Evolutionary conservation across 805 yeast species (phyloP).

Genomic region (Ogataea pilisensis): DNA sequence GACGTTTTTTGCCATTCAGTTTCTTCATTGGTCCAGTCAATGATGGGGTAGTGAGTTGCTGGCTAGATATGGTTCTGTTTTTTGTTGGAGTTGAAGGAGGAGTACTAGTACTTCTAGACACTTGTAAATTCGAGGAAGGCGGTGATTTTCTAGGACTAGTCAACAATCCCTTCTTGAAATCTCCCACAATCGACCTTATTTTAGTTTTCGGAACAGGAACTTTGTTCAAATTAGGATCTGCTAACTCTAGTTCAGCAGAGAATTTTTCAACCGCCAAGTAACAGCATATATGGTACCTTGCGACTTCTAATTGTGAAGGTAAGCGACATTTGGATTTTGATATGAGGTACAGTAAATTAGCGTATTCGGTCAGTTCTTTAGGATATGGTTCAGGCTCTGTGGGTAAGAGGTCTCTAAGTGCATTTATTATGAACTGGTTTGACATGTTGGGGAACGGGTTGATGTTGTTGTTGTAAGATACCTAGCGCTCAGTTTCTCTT

Average conservation of each 20-base stretch:
- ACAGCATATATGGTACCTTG: slow-evolving; percentile 67
- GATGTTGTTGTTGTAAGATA: too few relatives aligned
- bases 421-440: slow-evolving; percentile 28
- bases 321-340: slow-evolving; percentile 46
- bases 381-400: slow-evolving; percentile 43
- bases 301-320: slow-evolving; percentile 53
- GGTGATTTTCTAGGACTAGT: slow-evolving; percentile 14
- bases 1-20: not conserved
- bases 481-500: too few relatives aligned
- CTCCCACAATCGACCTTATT: slow-evolving; percentile 38
- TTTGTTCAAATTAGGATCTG: slow-evolving; percentile 44
- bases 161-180: slow-evolving; percentile 39
- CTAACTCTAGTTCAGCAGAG: slow-evolving; percentile 38
- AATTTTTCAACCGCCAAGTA: slow-evolving; percentile 53
- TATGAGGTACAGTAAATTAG: slow-evolving; percentile 47
- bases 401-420: slow-evolving; percentile 49
- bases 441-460: too few relatives aligned
- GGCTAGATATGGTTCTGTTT: not conserved
- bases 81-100: slow-evolving; percentile 20
- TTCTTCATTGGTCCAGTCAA: not conserved
- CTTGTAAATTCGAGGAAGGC: not conserved
- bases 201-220: slow-evolving; percentile 54
- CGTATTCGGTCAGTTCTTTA: slow-evolving; percentile 34
- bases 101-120: too few relatives aligned
- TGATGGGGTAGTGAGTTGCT: not conserved